Evolutionary conservation across 129 eudicot species (phyloP).

Genomic region (Sambucus nigra): DNA sequence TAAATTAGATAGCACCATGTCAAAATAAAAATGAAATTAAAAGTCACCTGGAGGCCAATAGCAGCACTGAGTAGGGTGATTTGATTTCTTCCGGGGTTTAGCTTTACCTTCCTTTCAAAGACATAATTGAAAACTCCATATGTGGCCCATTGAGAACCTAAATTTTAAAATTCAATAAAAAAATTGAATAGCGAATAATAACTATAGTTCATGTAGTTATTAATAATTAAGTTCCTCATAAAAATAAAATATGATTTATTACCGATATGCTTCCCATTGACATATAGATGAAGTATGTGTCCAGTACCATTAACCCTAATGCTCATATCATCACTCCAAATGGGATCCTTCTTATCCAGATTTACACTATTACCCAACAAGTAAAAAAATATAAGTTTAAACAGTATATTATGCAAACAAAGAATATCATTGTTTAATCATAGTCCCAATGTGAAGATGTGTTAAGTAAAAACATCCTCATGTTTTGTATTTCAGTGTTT

Average conservation of each 20-base stretch:
- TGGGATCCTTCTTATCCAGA: conserved; percentile 33
- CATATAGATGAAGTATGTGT: conserved; percentile 50
- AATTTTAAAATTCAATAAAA: not conserved
- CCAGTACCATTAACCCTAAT: conserved; percentile 45
- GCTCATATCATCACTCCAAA: conserved; percentile 43
- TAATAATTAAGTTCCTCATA: not conserved
- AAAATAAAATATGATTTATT: not conserved
- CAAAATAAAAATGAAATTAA: not conserved
- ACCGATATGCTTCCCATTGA: conserved; percentile 54
- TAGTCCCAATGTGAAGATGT: not conserved
- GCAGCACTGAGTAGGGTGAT: conserved; percentile 56
- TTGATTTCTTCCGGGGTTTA: conserved; percentile 35
- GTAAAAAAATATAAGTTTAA: not conserved
- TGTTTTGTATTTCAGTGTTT: too few species aligned
- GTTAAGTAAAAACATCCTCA: not conserved
- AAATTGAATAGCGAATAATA: not conserved
- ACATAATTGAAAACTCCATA: conserved; percentile 21
- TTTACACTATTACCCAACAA: conserved; percentile 18
- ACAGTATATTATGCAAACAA: not conserved
- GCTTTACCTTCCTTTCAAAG: conserved; percentile 25
- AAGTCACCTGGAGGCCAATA: conserved; percentile 38
- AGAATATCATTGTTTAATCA: too few species aligned
- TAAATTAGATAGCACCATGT: too few species aligned
- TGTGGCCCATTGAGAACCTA: conserved; percentile 32
- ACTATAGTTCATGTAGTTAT: too few species aligned